phyloP scores from a whole-genome alignment of 2,329 filamentous ascomycete genomes.

The Scedosporium aurantiacum region DNA sequence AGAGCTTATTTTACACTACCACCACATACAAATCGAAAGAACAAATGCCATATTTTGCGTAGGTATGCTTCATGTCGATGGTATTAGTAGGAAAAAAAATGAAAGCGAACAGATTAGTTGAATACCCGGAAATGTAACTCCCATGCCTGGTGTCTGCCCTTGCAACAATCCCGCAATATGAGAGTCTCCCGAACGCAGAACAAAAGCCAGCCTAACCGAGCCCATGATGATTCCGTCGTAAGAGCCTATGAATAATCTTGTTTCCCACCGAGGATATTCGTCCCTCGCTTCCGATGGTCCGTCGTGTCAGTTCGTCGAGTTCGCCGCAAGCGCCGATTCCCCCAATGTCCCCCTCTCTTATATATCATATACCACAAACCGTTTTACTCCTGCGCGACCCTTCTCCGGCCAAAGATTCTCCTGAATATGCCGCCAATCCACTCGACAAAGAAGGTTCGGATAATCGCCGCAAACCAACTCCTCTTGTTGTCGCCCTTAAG shows the following conservation, averaged over 20 bases:
- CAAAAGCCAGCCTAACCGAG: not conserved
- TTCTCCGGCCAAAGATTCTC: not conserved
- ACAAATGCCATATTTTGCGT: not conserved
- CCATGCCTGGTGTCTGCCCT: not conserved
- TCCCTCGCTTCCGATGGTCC: no score
- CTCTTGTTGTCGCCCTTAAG: not conserved
- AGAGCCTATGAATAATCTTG: not conserved
- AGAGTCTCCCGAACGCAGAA: not conserved
- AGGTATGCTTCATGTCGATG: not conserved
- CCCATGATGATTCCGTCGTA: not conserved
- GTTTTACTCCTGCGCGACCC: not conserved
- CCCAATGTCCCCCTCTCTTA: not conserved
- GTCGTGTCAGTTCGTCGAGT: no score
- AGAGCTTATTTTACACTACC: not conserved
- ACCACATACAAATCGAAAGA: not conserved
- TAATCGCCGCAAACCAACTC: constrained; percentile 1
- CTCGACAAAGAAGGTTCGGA: not conserved
- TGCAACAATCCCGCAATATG: not conserved
- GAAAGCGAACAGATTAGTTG: not conserved
- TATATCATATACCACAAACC: not conserved
- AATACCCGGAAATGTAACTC: not conserved
- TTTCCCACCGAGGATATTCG: not conserved
- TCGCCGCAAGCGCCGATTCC: not conserved
- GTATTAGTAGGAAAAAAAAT: not conserved
- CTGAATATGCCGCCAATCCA: constrained; percentile 1